phyloP scores from a whole-genome alignment of 257 asterid genomes.

The Cordia subcordata region DNA sequence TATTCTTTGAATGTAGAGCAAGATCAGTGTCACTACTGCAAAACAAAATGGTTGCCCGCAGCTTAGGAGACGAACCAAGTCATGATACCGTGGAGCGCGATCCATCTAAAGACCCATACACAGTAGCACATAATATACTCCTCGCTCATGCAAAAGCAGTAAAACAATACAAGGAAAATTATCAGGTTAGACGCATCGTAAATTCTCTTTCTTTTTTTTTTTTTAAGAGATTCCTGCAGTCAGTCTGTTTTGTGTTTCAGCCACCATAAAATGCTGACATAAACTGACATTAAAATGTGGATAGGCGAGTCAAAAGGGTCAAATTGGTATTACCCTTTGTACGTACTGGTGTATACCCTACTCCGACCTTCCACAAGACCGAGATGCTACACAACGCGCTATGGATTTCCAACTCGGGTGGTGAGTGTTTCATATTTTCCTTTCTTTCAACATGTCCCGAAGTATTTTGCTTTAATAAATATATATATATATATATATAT shows the following conservation, averaged over 20 bases:
- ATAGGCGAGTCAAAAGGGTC: conserved; percentile 2
- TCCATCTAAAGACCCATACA: background rate
- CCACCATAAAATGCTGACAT: too few species aligned
- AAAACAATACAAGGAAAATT: background rate
- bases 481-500: too few species aligned
- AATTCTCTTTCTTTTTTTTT: too few species aligned
- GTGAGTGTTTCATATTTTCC: background rate
- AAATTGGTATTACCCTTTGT: conserved; percentile 6
- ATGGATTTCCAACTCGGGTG: conserved; percentile 7
- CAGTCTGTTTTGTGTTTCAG: too few species aligned
- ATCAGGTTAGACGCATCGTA: background rate
- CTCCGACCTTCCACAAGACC: background rate
- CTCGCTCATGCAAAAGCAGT: conserved; percentile 13
- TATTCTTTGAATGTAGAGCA: too few species aligned
- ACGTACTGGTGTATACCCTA: background rate
- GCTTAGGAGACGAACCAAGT: background rate
- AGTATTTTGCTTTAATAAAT: too few species aligned
- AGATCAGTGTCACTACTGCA: too few species aligned
- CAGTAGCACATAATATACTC: conserved; percentile 5
- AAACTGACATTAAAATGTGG: background rate
- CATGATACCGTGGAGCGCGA: background rate
- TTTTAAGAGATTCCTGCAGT: too few species aligned
- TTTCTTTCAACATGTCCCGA: too few species aligned
- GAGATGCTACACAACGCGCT: conserved; percentile 1
- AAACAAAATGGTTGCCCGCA: too few species aligned